Evolutionary conservation across 352 stramenopile species (phyloP).

Genomic region (Globisporangium nunn): DNA sequence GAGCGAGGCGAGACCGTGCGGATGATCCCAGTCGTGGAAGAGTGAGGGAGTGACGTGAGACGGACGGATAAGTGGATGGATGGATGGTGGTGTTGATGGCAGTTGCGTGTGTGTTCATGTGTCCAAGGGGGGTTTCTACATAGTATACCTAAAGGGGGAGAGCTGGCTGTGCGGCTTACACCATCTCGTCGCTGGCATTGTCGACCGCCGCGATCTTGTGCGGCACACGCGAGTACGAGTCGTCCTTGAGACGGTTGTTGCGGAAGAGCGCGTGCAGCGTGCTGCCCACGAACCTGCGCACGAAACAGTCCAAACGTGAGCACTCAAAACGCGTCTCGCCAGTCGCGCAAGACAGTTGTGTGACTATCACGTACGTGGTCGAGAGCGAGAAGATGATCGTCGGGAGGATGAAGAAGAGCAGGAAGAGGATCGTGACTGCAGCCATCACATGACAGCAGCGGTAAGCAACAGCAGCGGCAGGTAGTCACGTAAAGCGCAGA

Average conservation of each 20-base stretch:
- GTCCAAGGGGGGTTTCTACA: constrained; percentile 1
- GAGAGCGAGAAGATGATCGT: constrained; percentile 64
- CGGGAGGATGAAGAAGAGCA: constrained; percentile 68
- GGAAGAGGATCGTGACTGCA: constrained; percentile 58
- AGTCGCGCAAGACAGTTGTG: neutral
- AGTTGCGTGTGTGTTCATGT: neutral
- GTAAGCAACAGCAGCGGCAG: neutral
- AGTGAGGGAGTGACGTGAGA: neutral
- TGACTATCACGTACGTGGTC: constrained; percentile 30
- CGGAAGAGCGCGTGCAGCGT: constrained; percentile 46
- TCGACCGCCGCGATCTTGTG: constrained; percentile 12
- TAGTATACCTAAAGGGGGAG: constrained; percentile 6
- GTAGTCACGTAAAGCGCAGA: neutral
- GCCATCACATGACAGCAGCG: neutral
- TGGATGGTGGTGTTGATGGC: neutral
- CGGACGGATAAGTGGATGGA: neutral
- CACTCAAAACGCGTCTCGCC: too few species aligned
- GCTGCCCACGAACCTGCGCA: constrained; percentile 27
- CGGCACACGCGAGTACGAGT: constrained; percentile 24
- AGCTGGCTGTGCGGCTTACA: constrained; percentile 15
- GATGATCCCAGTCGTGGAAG: constrained; percentile 22
- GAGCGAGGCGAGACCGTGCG: constrained; percentile 62
- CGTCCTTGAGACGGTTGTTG: constrained; percentile 66
- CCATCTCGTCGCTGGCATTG: constrained; percentile 23
- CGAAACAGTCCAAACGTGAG: neutral